Percentiles rank a stretch among this genome's conserved stretches.
These are phyloP conservation scores for Gracilaria caudata DNA, from an alignment of 23 red algal genomes.

Conservation along the genomic window DNA sequence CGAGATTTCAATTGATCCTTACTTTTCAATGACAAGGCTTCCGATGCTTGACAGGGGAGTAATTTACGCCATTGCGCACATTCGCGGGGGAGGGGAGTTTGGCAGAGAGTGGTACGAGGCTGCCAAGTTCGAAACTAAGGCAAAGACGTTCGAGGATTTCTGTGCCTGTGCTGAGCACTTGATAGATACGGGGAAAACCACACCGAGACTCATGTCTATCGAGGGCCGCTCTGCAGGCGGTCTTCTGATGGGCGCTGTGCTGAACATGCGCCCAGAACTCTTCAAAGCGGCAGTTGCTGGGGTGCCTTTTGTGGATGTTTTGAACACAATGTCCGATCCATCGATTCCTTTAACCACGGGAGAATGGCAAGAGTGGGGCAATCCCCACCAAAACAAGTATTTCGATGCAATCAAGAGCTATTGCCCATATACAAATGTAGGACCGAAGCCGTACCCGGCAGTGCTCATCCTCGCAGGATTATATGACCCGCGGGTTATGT, in stretches of 20 bases:
- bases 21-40: conserved; percentile 62
- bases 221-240: conserved; percentile 86
- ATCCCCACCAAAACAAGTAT: conserved; percentile 71
- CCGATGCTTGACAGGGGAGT: conserved; percentile 84
- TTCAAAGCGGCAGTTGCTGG: conserved; percentile 78
- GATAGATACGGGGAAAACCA: conserved; percentile 36
- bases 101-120: conserved; percentile 81
- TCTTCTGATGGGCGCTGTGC: conserved; percentile 75
- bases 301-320: conserved; percentile 93
- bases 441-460: conserved; percentile 72
- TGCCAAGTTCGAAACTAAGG: conserved; percentile 78
- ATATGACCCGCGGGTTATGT: conserved; percentile 87
- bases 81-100: conserved; percentile 87
- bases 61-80: conserved; percentile 78
- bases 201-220: conserved; percentile 53
- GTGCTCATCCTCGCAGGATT: conserved; percentile 79
- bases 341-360: conserved; percentile 90
- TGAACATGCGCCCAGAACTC: conserved; percentile 89
- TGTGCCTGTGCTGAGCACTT: conserved; percentile 71
- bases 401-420: conserved; percentile 79
- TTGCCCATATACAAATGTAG: conserved; percentile 82
- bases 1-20: conserved; percentile 86
- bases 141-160: conserved; percentile 89
- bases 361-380: conserved; percentile 92
- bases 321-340: conserved; percentile 91